Percentiles rank a stretch among this genome's conserved stretches.
Evolutionary conservation across 2,329 filamentous ascomycete species (phyloP).

Genomic region (Talaromyces sp.): DNA sequence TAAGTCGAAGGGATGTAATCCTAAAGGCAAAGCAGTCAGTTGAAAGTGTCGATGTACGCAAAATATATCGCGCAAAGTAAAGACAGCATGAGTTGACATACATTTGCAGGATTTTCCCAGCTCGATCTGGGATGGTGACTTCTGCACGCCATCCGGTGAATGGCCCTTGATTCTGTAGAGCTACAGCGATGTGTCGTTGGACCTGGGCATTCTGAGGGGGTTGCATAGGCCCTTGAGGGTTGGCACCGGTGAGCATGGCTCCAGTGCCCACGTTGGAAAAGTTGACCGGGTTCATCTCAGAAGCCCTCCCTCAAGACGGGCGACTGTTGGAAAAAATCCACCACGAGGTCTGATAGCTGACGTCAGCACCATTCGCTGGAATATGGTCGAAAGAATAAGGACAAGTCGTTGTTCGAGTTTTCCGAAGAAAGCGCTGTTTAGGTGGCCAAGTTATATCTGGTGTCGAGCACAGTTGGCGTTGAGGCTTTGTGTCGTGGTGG

Average conservation of each 20-base stretch:
- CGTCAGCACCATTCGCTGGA: conserved; percentile 36
- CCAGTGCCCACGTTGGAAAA: conserved; percentile 36
- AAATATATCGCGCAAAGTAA: background rate
- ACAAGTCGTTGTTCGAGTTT: conserved; percentile 7
- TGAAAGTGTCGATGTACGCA: background rate
- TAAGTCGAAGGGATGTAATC: conserved; percentile 46
- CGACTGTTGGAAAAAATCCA: conserved; percentile 32
- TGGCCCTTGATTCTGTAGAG: conserved; percentile 40
- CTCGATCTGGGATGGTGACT: conserved; percentile 39
- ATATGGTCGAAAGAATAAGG: background rate
- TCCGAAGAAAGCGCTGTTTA: conserved; percentile 16
- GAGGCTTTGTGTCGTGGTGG: conserved; percentile 1
- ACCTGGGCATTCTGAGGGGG: conserved; percentile 37
- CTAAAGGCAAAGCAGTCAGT: conserved; percentile 22
- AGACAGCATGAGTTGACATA: conserved; percentile 25
- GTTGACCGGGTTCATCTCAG: conserved; percentile 43
- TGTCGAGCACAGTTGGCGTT: conserved; percentile 16
- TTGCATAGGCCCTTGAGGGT: conserved; percentile 32
- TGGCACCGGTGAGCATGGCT: conserved; percentile 32
- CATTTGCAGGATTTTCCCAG: conserved; percentile 44
- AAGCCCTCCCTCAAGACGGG: conserved; percentile 35
- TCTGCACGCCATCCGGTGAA: conserved; percentile 46
- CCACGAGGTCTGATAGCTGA: conserved; percentile 27
- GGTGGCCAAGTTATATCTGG: background rate
- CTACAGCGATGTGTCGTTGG: conserved; percentile 37